Evolutionary conservation across 2,329 filamentous ascomycete species (phyloP).

Genomic region (Sphaerulina musiva): DNA sequence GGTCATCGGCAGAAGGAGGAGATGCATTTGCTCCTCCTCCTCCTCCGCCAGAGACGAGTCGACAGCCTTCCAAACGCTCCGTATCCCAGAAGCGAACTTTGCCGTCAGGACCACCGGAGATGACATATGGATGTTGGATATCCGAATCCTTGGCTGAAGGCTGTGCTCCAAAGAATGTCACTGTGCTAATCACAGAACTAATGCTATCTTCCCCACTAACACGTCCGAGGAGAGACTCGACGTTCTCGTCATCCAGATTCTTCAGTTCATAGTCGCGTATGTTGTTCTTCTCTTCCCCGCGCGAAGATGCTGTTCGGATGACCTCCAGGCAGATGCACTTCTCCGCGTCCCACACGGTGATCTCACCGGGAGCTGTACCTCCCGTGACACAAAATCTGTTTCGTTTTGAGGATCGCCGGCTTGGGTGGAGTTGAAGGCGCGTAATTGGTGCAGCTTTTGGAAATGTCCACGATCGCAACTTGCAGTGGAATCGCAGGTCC

Average conservation of each 20-base stretch:
- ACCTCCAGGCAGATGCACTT: slow-evolving; percentile 83
- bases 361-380: slow-evolving; percentile 77
- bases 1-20: too few relatives aligned
- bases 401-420: slow-evolving; percentile 50
- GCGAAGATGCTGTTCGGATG: slow-evolving; percentile 61
- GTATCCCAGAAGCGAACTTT: slow-evolving; percentile 94
- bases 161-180: slow-evolving; percentile 57
- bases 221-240: slow-evolving; percentile 77
- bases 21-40: too few relatives aligned
- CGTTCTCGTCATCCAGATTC: slow-evolving; percentile 82
- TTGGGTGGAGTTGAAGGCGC: slow-evolving; percentile 68
- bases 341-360: slow-evolving; percentile 93
- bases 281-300: slow-evolving; percentile 41
- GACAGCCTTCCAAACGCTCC: slow-evolving; percentile 66
- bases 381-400: slow-evolving; percentile 85
- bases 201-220: slow-evolving; percentile 47
- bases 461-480: slow-evolving; percentile 81
- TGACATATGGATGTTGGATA: slow-evolving; percentile 69
- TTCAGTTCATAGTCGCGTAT: slow-evolving; percentile 70
- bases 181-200: slow-evolving; percentile 31
- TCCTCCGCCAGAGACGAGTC: slow-evolving; percentile 67
- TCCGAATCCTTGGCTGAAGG: slow-evolving; percentile 63
- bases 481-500: slow-evolving; percentile 91
- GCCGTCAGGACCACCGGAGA: slow-evolving; percentile 83
- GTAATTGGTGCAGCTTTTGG: slow-evolving; percentile 74